Evolutionary conservation across 2,329 filamentous ascomycete species (phyloP).

Genomic region (Lecanosticta acicola): DNA sequence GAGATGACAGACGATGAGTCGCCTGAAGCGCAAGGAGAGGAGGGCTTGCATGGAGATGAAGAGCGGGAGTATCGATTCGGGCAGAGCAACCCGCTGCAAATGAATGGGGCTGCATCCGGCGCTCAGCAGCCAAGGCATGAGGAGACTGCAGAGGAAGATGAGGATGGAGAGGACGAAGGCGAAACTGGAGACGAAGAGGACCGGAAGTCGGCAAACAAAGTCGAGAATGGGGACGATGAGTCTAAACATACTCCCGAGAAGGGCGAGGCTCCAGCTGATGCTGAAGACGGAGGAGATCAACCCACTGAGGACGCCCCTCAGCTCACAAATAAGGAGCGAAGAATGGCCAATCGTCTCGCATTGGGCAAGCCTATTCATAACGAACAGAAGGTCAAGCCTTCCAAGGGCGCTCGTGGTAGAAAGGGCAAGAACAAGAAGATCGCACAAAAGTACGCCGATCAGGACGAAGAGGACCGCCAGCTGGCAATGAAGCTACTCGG

Average conservation of each 20-base stretch:
- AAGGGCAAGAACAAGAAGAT: constrained; percentile 80
- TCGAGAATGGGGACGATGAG: constrained; percentile 6
- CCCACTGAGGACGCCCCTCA: constrained; percentile 26
- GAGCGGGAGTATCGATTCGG: constrained; percentile 22
- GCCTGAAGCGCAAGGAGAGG: constrained; percentile 19
- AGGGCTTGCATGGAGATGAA: constrained; percentile 23
- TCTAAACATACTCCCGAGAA: constrained; percentile 2
- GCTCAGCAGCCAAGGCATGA: constrained; percentile 23
- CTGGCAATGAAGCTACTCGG: constrained; percentile 85
- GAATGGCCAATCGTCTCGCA: constrained; percentile 8
- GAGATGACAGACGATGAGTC: constrained; percentile 23
- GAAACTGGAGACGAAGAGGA: constrained; percentile 26
- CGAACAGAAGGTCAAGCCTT: constrained; percentile 13
- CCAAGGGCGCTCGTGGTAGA: constrained; percentile 57
- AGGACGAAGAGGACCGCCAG: constrained; percentile 87
- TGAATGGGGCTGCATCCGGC: constrained; percentile 10
- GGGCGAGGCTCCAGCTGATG: constrained; percentile 16
- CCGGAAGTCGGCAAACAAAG: constrained; percentile 13
- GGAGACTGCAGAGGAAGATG: constrained; percentile 30
- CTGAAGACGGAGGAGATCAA: constrained; percentile 23
- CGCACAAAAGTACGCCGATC: constrained; percentile 81
- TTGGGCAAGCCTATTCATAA: constrained; percentile 18
- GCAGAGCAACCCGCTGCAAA: constrained; percentile 38
- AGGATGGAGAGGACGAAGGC: constrained; percentile 23
- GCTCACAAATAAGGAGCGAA: constrained; percentile 8